Conservation (phyloP, 108 stramenopile genomes). For the Fistulifera solaris region DNA sequence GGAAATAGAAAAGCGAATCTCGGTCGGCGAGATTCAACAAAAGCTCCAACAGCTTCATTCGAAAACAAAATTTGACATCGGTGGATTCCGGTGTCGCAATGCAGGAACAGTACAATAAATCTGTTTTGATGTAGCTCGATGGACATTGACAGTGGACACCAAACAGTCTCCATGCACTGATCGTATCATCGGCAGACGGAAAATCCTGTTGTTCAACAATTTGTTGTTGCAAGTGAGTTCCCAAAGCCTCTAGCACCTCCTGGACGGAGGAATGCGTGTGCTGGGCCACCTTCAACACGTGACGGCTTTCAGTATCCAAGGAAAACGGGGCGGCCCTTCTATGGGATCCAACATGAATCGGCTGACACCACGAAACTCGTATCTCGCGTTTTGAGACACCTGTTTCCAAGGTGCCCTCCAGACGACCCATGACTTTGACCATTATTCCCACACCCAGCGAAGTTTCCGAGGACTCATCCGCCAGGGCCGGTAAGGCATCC, state of each 20-base stretch:
- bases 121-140: constrained; percentile 20
- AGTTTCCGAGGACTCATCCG: no score
- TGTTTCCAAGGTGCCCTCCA: no score
- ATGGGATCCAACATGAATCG: no score
- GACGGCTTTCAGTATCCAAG: neutral
- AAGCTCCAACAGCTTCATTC: constrained; percentile 49
- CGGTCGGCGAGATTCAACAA: constrained; percentile 30
- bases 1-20: constrained; percentile 5
- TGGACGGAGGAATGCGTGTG: neutral
- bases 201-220: constrained; percentile 15
- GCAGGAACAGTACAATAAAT: constrained; percentile 71
- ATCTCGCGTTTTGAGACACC: neutral
- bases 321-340: neutral
- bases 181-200: constrained; percentile 29
- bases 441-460: no score
- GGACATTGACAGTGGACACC: constrained; percentile 32
- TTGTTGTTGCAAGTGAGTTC: constrained; percentile 2
- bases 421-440: no score
- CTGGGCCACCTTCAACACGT: neutral
- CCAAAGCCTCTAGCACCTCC: neutral
- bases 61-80: constrained; percentile 52
- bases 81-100: constrained; percentile 50
- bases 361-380: neutral
- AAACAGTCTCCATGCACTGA: constrained; percentile 45
- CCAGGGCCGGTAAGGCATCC: no score